Base-by-base conservation (phyloP, 441 rosid species). In the Melianthus villosus region DNA sequence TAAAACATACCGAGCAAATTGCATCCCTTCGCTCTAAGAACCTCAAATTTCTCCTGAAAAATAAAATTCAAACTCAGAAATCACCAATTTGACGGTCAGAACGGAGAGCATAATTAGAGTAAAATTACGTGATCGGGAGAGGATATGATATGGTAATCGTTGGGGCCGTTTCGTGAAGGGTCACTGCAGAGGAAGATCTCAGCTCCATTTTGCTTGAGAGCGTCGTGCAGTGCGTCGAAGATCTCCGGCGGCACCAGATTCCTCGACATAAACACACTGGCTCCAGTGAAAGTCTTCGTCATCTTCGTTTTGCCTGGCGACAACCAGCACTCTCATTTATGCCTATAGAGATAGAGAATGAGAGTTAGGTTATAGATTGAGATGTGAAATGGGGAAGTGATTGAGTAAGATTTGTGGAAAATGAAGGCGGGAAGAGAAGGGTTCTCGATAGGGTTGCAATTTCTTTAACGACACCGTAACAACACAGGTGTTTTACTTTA, bases 141-240 rank as follows among this genome's bases (percentile, higher is more conserved):
- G 35, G 85, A 64, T 53, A 91, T 85, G 54, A 91, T 64, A 51
- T 91, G 96, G 62, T 61, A 82, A 54, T 91, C 95, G 50, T 38
- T 53, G 46, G 78, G 57, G 31, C 75, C 77, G 15, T 46, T 79
- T 30, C 91, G 73, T 30, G 96, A 77, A 9, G 95, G 93, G 60
- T 91, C 92, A 69, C 96, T 73, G 53, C 99, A 91, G 63, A 76
- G 87, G 56, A 82, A 60, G 42, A 91, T 70, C 15, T 82, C 63
- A 38, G 99, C 94, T 25, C 82, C 96, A 49, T 82, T 82, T 44
- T 50, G 78, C 63, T 75, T 72, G 48, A 85, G 85, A 3, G 86
- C 82, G 35, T 87, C 99, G 51, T 72, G 85, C 39, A 91, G 85
- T 2, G 80, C 62, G 62, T 79, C 93, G 60, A 68, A 86, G 8